Base-by-base conservation (phyloP, 75 land plant genomes). In the Picea glauca region DNA sequence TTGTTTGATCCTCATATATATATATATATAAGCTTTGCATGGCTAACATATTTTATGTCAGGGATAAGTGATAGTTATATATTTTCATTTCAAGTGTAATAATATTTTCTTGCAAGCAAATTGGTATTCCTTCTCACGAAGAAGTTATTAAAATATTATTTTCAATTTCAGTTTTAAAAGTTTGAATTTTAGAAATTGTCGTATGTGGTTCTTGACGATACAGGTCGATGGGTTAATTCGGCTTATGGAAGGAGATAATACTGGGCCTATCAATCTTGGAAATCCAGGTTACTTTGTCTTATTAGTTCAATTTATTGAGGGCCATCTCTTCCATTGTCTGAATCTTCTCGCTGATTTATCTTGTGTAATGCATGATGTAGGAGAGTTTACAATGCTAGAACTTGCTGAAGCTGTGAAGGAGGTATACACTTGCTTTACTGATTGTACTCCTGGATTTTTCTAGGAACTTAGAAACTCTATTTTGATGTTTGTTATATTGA, bases 311-410 rank as follows among this genome's bases (percentile, higher is more conserved):
- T 60, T 31, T 62, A 5, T 38, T 30, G 18, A 32, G 21, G 74
- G 0, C 40, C 5, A 14, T 14, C 21, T 78, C 11, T 78, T 78
- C 15, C 31, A 21, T 15, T 75, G 5, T 78, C 20, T 62, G 13
- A 20, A 20, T 38, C 9, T 57, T 60, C 13, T 77, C 21, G 31
- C 60, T 64, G 18, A 62, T 9, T 76, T 30, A 17, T 20, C 23
- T 13, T 75, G n/a, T n/a, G 1, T 18, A 75, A 32, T 58, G 58
- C 58, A 50, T 50, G 13, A 33, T 79, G 73, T 76, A 93, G 96
- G 98, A 79, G 98, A 96, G 88, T 96, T 96, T 63, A 94, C 99
- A 30, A 96, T 96, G 93, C 60, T 94, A 62, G 99, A 96, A 79
- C 99, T 96, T 75, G 99, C 99, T 31, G 95, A 94, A 81, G 82